Base-by-base conservation (phyloP, 1,284 basidiomycete species). In the Phaffia rhodozyma region DNA sequence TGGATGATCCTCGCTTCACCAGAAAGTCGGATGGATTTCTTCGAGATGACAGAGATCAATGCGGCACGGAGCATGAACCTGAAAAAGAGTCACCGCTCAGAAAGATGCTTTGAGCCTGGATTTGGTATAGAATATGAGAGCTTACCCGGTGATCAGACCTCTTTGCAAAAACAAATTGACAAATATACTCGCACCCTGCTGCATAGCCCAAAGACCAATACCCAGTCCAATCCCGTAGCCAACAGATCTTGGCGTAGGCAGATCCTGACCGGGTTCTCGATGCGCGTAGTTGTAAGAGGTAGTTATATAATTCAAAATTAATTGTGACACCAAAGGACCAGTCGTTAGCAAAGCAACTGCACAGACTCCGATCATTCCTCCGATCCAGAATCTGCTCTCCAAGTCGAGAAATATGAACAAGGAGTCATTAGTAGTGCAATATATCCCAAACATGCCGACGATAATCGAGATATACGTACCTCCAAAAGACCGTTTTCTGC, bases 181-280 rank as follows among this genome's bases (percentile, higher is more conserved):
- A 27, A 66, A 7, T 29, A 66, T 27, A 20, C 51, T 54, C 0
- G 50, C 23, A 9, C n/a, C n/a, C n/a, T 61, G 60, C 51, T 66
- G 64, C 60, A 66, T 61, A 2, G 51, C 60, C 64, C 64, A 66
- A 7, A 66, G 50, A 21, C 3, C 64, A 48, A 66, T 58, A 9
- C 53, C 48, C 5, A 59, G 48, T 25, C 60, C 56, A 47, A 66
- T 30, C 27, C 64, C 56, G 5, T 54, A 29, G 5, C 59, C 59
- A 25, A 62, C 11, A 6, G 25, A 27, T 53, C 11, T 27, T 53
- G 52, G 52, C 5, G 7, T 11, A 25, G 54, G 30, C 54, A 23
- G 30, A 16, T 20, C 49, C 25, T 48, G 13, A 11, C 5, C n/a
- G n/a, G 55, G 30, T 2, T 60, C 56, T 56, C 59, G 43, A 27